These are phyloP conservation scores for Peribolospora baueri DNA, from an alignment of 768 basidiomycete genomes.

Conservation along the genomic window DNA sequence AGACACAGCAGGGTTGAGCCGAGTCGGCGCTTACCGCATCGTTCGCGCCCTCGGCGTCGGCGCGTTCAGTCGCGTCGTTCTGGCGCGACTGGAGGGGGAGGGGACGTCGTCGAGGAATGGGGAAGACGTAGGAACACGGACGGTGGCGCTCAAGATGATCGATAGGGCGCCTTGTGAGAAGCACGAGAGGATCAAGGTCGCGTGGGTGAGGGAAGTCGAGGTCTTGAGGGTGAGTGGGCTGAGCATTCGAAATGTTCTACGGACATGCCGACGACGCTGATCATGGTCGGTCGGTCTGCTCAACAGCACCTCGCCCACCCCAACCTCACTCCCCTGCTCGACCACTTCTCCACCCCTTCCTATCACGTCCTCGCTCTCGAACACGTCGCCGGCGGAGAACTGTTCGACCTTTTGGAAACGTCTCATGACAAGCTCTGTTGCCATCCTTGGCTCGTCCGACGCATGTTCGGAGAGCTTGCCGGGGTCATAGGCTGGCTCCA, in stretches of 20 bases:
- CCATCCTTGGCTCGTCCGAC: conserved; percentile 25
- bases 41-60: conserved; percentile 38
- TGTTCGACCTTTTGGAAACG: conserved; percentile 29
- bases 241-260: neutral
- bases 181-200: conserved; percentile 48
- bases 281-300: neutral
- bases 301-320: conserved; percentile 53
- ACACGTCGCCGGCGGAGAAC: conserved; percentile 50
- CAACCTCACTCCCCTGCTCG: conserved; percentile 44
- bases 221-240: conserved; percentile 39
- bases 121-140: conserved; percentile 8
- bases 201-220: conserved; percentile 60
- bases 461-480: conserved; percentile 54
- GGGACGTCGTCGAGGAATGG: conserved; percentile 11
- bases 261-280: neutral
- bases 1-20: no score
- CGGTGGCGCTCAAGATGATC: conserved; percentile 36
- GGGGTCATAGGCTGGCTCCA: conserved; percentile 73
- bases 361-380: conserved; percentile 62
- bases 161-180: conserved; percentile 25
- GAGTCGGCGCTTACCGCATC: conserved; percentile 14
- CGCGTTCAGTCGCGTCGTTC: conserved; percentile 52
- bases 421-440: conserved; percentile 12
- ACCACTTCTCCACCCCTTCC: conserved; percentile 42
- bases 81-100: conserved; percentile 26